phyloP scores from a whole-genome alignment of 2,329 filamentous ascomycete genomes.

The Aureobasidium melanogenum region DNA sequence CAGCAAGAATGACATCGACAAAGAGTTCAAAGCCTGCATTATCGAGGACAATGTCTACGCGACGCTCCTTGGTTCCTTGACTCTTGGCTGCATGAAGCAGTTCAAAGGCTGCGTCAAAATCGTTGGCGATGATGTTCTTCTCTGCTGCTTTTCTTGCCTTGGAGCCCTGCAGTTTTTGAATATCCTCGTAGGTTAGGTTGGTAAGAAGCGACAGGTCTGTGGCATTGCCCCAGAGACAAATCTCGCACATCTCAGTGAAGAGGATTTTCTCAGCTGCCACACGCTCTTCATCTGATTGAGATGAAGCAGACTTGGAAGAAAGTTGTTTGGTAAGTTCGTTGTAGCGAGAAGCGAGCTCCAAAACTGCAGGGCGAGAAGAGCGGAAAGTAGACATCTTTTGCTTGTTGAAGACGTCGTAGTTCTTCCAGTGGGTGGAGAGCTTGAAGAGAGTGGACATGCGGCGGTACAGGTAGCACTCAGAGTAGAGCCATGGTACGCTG shows the following conservation, averaged over 20 bases:
- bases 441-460: constrained; percentile 74
- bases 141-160: constrained; percentile 78
- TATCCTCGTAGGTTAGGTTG: constrained; percentile 85
- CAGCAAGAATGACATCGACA: constrained; percentile 85
- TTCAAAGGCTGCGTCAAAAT: constrained; percentile 65
- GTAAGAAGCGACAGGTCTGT: constrained; percentile 89
- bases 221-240: constrained; percentile 95
- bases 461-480: constrained; percentile 90
- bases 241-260: constrained; percentile 90
- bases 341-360: constrained; percentile 75
- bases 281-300: constrained; percentile 42
- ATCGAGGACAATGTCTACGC: constrained; percentile 91
- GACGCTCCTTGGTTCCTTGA: constrained; percentile 54
- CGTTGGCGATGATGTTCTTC: constrained; percentile 85
- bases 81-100: constrained; percentile 57
- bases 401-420: constrained; percentile 78
- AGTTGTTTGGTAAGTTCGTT: constrained; percentile 63
- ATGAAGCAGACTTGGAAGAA: constrained; percentile 39
- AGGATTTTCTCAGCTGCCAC: constrained; percentile 65
- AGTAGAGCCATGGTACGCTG: constrained; percentile 76
- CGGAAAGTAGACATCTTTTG: constrained; percentile 91
- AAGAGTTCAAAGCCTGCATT: constrained; percentile 97
- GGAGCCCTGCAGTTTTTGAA: constrained; percentile 89
- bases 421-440: constrained; percentile 72
- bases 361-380: constrained; percentile 76